Base-by-base conservation (phyloP, 2,329 filamentous ascomycete genomes). In the Acephala macrosclerotiorum region DNA sequence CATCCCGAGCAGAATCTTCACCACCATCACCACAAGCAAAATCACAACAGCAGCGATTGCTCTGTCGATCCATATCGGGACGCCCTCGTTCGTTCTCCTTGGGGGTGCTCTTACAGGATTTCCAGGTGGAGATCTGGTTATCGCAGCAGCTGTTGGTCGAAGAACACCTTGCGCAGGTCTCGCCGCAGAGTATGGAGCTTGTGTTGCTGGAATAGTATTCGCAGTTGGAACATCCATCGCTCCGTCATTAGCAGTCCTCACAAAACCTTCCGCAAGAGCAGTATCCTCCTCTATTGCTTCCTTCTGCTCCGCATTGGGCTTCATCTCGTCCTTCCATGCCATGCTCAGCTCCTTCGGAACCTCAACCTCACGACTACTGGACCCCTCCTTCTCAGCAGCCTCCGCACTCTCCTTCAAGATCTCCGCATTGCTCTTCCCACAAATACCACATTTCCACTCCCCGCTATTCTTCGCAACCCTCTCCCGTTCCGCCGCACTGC, bases 21-120 rank as follows among this genome's bases (percentile, higher is more conserved):
- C 66, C 25, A 97, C 80, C 82, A 97, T 87, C 25, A 92, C 87
- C 3, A 89, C 80, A 22, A 97, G 80, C 29, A 91, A 82, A 16
- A 92, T 83, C 0, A 92, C 81, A 20, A 97, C 79, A 7, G 87
- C 90, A 25, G 90, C 87, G 70, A 97, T 97, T 42, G 90, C 86
- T 68, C 92, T 87, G 77, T 97, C 94, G 20, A 97, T 83, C 91
- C 93, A 97, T 14, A 88, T 80, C 1, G 89, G 86, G 18, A 92
- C 85, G 1, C 82, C 86, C 33, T 86, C 83, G 60, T 82, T 76
- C 65, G 76, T 74, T 8, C 57, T 66, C 8, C 59, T 66, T 51
- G 76, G 67, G 25, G 73, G 74, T 42, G 69, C 59, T 68, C 62
- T 69, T 64, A 63, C 58, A 64, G 62, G 61, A 65, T 47, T 58